A percentile compares a stretch with the other conserved stretches of the same genome.
Conservation (phyloP, 2,329 filamentous ascomycete genomes). For the Incumbomyces delicatus region DNA sequence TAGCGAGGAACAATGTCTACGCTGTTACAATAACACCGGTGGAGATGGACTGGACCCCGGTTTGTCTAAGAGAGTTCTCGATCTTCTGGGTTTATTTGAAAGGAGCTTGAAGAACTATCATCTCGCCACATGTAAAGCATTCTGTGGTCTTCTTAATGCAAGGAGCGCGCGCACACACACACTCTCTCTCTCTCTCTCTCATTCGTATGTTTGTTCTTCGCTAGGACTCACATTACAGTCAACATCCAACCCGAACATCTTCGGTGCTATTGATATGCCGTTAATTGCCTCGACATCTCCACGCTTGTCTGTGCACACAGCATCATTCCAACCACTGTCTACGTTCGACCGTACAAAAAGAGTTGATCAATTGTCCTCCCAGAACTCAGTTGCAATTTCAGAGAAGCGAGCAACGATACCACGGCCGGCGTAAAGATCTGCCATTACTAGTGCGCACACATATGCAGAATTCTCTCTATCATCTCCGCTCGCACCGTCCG, state of each 20-base stretch:
- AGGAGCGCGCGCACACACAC: conserved; percentile 49
- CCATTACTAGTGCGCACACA: conserved; percentile 40
- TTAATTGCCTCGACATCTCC: conserved; percentile 22
- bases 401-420: conserved; percentile 48
- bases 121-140: neutral
- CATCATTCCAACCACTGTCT: conserved; percentile 28
- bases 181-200: conserved; percentile 43
- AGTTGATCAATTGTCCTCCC: conserved; percentile 16
- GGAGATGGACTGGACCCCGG: no score
- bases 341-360: conserved; percentile 16
- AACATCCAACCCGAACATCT: conserved; percentile 22
- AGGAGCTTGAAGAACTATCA: no score
- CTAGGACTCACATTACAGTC: conserved; percentile 31
- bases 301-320: conserved; percentile 42
- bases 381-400: conserved; percentile 28
- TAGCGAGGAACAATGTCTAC: no score
- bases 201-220: conserved; percentile 35
- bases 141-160: conserved; percentile 22
- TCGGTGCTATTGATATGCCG: conserved; percentile 15
- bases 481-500: neutral
- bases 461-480: neutral
- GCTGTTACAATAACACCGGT: no score
- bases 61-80: neutral
- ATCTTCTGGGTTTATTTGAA: neutral
- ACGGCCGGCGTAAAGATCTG: conserved; percentile 52